These are phyloP conservation scores for Zymoseptoria brevis DNA, from an alignment of 2,329 filamentous ascomycete genomes.

Conservation along the genomic window DNA sequence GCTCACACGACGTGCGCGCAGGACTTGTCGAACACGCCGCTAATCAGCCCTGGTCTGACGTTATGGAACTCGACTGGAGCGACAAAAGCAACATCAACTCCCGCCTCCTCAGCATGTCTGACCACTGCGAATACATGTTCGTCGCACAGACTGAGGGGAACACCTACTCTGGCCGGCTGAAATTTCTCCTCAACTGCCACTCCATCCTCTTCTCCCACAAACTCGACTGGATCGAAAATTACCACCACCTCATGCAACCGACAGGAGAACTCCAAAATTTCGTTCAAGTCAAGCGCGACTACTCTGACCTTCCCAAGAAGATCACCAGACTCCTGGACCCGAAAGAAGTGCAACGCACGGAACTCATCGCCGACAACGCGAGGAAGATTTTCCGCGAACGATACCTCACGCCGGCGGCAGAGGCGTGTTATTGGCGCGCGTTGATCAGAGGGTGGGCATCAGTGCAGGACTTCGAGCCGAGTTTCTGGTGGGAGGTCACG, in stretches of 20 bases:
- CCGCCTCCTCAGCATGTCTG: conserved; percentile 17
- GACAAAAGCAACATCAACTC: conserved; percentile 17
- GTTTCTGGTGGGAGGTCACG: conserved; percentile 17
- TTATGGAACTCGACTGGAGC: conserved; percentile 23
- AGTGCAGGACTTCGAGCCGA: conserved; percentile 19
- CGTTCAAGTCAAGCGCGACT: conserved; percentile 22
- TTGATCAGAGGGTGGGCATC: conserved; percentile 41
- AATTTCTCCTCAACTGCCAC: conserved; percentile 28
- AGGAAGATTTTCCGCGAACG: conserved; percentile 19
- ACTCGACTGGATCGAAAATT: conserved; percentile 23
- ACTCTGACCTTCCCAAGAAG: conserved; percentile 21
- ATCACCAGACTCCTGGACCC: conserved; percentile 18
- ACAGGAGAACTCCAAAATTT: conserved; percentile 26
- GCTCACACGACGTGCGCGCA: conserved; percentile 23
- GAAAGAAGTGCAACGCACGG: conserved; percentile 13
- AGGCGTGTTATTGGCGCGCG: conserved; percentile 27
- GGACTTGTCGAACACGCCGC: conserved; percentile 24
- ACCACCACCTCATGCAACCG: conserved; percentile 23
- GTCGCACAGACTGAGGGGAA: conserved; percentile 26
- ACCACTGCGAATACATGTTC: conserved; percentile 24
- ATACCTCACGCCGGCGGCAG: conserved; percentile 24
- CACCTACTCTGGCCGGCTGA: conserved; percentile 26
- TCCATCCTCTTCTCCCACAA: conserved; percentile 25
- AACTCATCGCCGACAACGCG: conserved; percentile 21
- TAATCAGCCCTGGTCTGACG: conserved; percentile 31